Percentiles rank a stretch among this genome's conserved stretches.
Evolutionary conservation across 2,329 filamentous ascomycete genomes (phyloP).

Genomic region (Apiospora kogelbergensis): DNA sequence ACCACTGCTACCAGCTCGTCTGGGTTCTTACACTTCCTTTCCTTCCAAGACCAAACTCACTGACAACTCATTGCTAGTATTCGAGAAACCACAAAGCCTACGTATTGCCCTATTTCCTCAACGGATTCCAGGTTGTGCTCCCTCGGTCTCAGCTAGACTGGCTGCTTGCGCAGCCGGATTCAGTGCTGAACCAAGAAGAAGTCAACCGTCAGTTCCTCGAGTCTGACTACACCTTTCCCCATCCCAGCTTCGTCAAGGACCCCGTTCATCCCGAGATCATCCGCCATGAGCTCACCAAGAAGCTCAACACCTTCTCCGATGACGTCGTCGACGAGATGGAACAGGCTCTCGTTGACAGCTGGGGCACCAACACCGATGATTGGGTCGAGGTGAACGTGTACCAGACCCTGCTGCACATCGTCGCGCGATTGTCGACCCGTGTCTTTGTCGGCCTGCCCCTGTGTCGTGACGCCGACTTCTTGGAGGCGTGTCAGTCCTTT

Average conservation of each 20-base stretch:
- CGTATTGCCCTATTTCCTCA: slow-evolving; percentile 33
- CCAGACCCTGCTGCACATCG: slow-evolving; percentile 30
- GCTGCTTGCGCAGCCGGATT: slow-evolving; percentile 33
- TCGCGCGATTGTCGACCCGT: slow-evolving; percentile 31
- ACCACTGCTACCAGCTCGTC: no score
- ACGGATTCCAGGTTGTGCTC: slow-evolving; percentile 33
- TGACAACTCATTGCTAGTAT: slow-evolving; percentile 20
- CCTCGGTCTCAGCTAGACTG: slow-evolving; percentile 29
- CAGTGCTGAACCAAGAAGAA: slow-evolving; percentile 31
- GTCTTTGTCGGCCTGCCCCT: slow-evolving; percentile 32
- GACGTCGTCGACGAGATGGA: slow-evolving; percentile 33
- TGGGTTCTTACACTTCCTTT: background rate
- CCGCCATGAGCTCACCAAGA: slow-evolving; percentile 32
- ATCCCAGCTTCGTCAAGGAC: slow-evolving; percentile 28
- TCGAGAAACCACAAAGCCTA: slow-evolving; percentile 29
- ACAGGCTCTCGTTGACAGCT: slow-evolving; percentile 26
- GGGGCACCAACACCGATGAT: slow-evolving; percentile 28
- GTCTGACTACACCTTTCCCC: slow-evolving; percentile 33
- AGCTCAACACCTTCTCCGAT: slow-evolving; percentile 26
- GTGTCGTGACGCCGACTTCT: slow-evolving; percentile 27
- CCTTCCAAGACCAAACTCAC: background rate
- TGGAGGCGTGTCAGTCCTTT: slow-evolving; percentile 31
- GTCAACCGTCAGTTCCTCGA: slow-evolving; percentile 36
- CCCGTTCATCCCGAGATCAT: slow-evolving; percentile 33
- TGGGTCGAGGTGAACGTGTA: slow-evolving; percentile 35